phyloP scores from a whole-genome alignment of 306 rosid species.

The Glycine latifolia region DNA sequence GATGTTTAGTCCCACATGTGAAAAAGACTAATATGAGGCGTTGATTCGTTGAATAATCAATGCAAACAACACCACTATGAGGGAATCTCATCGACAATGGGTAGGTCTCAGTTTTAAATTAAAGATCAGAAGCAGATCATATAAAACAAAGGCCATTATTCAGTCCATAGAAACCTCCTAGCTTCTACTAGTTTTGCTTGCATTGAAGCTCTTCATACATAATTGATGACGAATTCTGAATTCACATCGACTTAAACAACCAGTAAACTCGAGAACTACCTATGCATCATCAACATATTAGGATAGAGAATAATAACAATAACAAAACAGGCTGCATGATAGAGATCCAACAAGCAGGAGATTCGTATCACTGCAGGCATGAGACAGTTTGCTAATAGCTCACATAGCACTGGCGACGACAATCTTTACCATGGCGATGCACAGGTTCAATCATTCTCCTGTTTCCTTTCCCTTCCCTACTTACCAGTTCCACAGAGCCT shows the following conservation, averaged over 20 bases:
- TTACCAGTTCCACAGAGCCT: background rate
- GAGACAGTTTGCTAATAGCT: constrained; percentile 10
- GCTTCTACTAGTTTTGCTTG: background rate
- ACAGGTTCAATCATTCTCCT: constrained; percentile 20
- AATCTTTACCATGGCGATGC: constrained; percentile 11
- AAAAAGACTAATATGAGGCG: too few relatives aligned
- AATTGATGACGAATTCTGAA: background rate
- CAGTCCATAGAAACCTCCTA: constrained; percentile 25
- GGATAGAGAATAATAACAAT: background rate
- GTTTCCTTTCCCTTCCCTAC: too few relatives aligned
- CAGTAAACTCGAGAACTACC: constrained; percentile 20
- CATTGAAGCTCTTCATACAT: constrained; percentile 3
- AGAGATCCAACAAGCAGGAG: too few relatives aligned
- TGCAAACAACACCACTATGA: background rate
- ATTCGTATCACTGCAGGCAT: background rate
- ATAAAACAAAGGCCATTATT: constrained; percentile 7
- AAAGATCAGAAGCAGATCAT: background rate
- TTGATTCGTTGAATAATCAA: background rate
- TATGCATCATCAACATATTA: background rate
- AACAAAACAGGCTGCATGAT: background rate
- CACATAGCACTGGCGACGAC: background rate
- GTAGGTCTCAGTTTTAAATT: background rate
- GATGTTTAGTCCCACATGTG: too few relatives aligned
- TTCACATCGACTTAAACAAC: background rate
- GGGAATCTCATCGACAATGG: background rate